These are phyloP conservation scores for Macrophomina tecta DNA, from an alignment of 2,329 filamentous ascomycete species.

Conservation along the genomic window DNA sequence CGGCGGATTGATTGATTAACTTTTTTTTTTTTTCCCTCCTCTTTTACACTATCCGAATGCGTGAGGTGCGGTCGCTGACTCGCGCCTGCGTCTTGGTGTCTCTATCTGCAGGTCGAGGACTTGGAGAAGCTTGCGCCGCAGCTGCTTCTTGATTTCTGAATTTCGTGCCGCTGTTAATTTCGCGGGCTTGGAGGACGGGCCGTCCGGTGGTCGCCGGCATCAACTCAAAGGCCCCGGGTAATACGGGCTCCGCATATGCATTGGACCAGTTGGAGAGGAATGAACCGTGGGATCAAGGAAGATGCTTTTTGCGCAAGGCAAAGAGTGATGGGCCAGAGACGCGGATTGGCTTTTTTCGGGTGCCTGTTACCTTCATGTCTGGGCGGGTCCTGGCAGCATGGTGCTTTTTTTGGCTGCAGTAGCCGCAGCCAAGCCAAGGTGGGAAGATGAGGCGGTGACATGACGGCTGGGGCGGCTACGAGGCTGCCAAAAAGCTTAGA, in stretches of 20 bases:
- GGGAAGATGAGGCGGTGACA: not conserved
- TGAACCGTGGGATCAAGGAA: conserved; percentile 8
- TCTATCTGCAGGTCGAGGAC: conserved; percentile 72
- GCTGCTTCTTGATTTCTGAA: conserved; percentile 80
- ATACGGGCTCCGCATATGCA: not conserved
- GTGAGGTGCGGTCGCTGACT: conserved; percentile 2
- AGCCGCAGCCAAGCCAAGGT: conserved; percentile 12
- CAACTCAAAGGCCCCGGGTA: not conserved
- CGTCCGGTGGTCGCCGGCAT: not conserved
- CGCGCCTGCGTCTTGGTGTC: not conserved
- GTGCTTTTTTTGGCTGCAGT: conserved; percentile 11
- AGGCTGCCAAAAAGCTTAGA: conserved; percentile 2
- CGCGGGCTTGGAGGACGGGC: not conserved
- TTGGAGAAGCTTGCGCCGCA: conserved; percentile 87
- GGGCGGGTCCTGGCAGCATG: not conserved
- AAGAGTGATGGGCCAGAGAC: not conserved
- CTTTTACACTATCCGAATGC: conserved; percentile 36
- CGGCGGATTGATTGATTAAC: too few relatives aligned
- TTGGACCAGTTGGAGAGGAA: not conserved
- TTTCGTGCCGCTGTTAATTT: not conserved
- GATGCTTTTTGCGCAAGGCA: conserved; percentile 4
- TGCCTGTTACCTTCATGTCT: not conserved
- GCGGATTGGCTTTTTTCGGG: not conserved
- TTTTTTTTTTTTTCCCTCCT: too few relatives aligned
- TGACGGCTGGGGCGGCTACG: conserved; percentile 9